phyloP scores from a whole-genome alignment of 2,329 filamentous ascomycete species.

The Mycosphaerella sp. region DNA sequence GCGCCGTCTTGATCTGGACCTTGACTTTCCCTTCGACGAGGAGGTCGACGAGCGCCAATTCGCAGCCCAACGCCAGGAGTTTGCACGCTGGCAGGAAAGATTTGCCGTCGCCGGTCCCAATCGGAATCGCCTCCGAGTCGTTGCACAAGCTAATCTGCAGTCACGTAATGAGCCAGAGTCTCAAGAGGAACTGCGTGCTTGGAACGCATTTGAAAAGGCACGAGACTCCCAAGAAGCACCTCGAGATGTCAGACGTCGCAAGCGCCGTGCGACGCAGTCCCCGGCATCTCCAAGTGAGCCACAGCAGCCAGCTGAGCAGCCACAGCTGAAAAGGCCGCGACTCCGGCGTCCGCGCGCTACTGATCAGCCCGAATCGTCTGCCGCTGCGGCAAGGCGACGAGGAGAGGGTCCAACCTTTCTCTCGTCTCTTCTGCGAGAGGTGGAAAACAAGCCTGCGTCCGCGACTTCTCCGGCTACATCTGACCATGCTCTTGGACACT shows the following conservation, averaged over 20 bases:
- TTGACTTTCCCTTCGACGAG: slow-evolving; percentile 80
- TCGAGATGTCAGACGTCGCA: slow-evolving; percentile 42
- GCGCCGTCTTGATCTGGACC: slow-evolving; percentile 68
- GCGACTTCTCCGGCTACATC: slow-evolving; percentile 32
- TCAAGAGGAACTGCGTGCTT: slow-evolving; percentile 73
- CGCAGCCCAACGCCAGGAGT: slow-evolving; percentile 51
- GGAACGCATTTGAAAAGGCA: slow-evolving; percentile 85
- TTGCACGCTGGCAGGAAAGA: slow-evolving; percentile 72
- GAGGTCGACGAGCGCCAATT: slow-evolving; percentile 55
- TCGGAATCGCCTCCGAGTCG: slow-evolving; percentile 51
- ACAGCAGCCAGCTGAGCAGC: slow-evolving; percentile 54
- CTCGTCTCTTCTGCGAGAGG: slow-evolving; percentile 79
- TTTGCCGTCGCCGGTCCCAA: slow-evolving; percentile 74
- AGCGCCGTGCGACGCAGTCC: slow-evolving; percentile 73
- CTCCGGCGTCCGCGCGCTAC: slow-evolving; percentile 39
- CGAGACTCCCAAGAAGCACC: slow-evolving; percentile 57
- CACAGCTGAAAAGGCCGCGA: slow-evolving; percentile 80
- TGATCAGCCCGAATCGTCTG: slow-evolving; percentile 35
- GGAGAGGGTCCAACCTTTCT: slow-evolving; percentile 68
- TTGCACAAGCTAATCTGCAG: slow-evolving; percentile 50
- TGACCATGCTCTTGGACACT: slow-evolving; percentile 31
- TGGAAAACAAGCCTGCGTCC: slow-evolving; percentile 53
- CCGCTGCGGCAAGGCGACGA: slow-evolving; percentile 26
- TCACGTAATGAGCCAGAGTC: slow-evolving; percentile 54
- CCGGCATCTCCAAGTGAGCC: slow-evolving; percentile 58